These are phyloP conservation scores for Phaeosphaeria sp. DNA, from an alignment of 2,329 filamentous ascomycete species.

Conservation along the genomic window DNA sequence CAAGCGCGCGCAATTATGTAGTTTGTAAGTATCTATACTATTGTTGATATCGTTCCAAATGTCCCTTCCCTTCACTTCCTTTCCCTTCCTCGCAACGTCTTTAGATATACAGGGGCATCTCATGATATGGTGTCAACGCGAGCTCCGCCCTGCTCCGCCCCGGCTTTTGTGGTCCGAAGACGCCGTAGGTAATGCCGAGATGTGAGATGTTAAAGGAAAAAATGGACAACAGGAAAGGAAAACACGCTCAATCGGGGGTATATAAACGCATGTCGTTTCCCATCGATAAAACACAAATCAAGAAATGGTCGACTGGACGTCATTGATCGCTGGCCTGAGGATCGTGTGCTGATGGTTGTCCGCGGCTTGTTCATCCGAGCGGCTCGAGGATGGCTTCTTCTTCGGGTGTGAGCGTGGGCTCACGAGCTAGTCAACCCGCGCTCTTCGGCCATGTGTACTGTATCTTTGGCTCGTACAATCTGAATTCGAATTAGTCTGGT, in stretches of 20 bases:
- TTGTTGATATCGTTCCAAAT: neutral
- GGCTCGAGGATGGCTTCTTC: neutral
- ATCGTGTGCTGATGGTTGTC: neutral
- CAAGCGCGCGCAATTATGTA: neutral
- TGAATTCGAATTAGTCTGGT: slow-evolving; percentile 1
- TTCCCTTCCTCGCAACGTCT: no score
- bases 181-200: neutral
- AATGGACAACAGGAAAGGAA: neutral
- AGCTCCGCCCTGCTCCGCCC: neutral
- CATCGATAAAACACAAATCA: neutral
- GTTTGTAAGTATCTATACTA: neutral
- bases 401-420: neutral
- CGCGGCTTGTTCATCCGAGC: neutral
- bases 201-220: neutral
- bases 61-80: neutral
- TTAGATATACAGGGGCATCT: neutral
- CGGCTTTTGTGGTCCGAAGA: neutral
- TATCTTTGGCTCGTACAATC: slow-evolving; percentile 19
- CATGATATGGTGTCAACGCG: no score
- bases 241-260: neutral
- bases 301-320: neutral
- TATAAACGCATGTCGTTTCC: neutral
- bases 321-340: neutral
- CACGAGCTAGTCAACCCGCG: slow-evolving; percentile 3
- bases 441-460: slow-evolving; percentile 18